Evolutionary conservation across 78 protist genomes (phyloP).

Genomic region (Anaeramoeba flamelloides): DNA sequence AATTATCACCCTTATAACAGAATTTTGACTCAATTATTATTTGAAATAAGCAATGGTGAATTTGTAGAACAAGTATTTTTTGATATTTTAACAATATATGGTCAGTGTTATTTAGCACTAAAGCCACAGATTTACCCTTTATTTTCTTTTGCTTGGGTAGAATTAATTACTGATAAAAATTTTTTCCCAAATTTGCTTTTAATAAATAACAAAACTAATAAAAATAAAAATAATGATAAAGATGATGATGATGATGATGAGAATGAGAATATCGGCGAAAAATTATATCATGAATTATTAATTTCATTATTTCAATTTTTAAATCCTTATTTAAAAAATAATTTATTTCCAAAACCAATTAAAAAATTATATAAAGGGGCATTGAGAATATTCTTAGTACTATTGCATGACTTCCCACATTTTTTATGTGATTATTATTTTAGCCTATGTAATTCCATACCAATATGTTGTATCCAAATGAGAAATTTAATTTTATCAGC

Average conservation of each 20-base stretch:
- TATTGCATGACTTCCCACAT: conserved; percentile 96
- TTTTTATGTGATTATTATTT: conserved; percentile 84
- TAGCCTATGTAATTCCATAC: conserved; percentile 75
- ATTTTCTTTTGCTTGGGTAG: conserved; percentile 93
- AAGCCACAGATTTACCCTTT: conserved; percentile 67
- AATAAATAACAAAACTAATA: not conserved
- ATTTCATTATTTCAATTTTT: conserved; percentile 60
- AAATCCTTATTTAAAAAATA: conserved; percentile 49
- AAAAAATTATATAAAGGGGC: conserved; percentile 61
- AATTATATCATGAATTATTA: conserved; percentile 51
- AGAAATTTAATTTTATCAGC: conserved; percentile 84
- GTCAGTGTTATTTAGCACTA: conserved; percentile 38
- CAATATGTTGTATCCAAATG: conserved; percentile 78
- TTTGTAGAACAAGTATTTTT: conserved; percentile 26
- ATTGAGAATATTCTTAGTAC: conserved; percentile 51
- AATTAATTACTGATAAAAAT: conserved; percentile 64
- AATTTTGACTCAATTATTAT: too few relatives aligned
- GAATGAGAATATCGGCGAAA: too few relatives aligned
- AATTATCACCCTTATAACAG: too few relatives aligned
- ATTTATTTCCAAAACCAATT: conserved; percentile 39
- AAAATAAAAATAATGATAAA: too few relatives aligned
- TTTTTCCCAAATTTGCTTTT: conserved; percentile 71
- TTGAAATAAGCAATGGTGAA: too few relatives aligned
- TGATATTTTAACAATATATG: conserved; percentile 43
- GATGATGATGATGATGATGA: too few relatives aligned